These are phyloP conservation scores for Cryptococcus jaspeensis DNA, from an alignment of 1,284 basidiomycete species.

Conservation along the genomic window DNA sequence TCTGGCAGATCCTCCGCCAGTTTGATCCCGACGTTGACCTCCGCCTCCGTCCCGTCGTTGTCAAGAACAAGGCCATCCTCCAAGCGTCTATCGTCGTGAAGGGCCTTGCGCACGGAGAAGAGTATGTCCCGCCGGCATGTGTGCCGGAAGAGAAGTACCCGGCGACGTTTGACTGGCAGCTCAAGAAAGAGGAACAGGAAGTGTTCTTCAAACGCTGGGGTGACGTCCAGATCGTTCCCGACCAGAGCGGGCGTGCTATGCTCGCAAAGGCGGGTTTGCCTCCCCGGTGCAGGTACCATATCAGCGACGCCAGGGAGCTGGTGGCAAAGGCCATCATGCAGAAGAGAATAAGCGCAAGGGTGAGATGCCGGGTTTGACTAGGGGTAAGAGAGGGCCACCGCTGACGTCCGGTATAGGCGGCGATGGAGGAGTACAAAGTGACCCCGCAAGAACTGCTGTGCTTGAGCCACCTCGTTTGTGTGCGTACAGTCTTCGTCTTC, in stretches of 20 bases:
- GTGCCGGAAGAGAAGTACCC: conserved; percentile 24
- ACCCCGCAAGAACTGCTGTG: conserved; percentile 24
- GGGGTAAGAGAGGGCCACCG: background rate
- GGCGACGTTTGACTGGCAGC: background rate
- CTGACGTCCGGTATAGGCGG: conserved; percentile 18
- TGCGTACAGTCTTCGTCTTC: background rate
- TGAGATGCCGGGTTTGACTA: conserved; percentile 9
- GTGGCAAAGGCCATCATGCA: conserved; percentile 5
- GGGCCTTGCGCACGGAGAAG: conserved; percentile 5
- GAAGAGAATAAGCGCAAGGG: conserved; percentile 21
- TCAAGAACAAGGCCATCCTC: too few relatives aligned
- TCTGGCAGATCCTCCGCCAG: background rate
- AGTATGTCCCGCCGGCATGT: conserved; percentile 23
- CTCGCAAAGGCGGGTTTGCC: conserved; percentile 4
- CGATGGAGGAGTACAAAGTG: conserved; percentile 22
- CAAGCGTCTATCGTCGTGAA: too few relatives aligned
- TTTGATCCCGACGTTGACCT: conserved; percentile 11
- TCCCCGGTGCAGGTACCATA: conserved; percentile 19
- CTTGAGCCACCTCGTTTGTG: conserved; percentile 21
- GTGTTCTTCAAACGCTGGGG: background rate
- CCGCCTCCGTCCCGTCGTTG: background rate
- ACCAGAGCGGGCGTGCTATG: background rate
- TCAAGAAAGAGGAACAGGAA: background rate
- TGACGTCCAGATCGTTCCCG: background rate
- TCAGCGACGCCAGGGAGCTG: conserved; percentile 11